Evolutionary conservation across 73 alveolate genomes (phyloP).

Genomic region (Paramecium bursaria): DNA sequence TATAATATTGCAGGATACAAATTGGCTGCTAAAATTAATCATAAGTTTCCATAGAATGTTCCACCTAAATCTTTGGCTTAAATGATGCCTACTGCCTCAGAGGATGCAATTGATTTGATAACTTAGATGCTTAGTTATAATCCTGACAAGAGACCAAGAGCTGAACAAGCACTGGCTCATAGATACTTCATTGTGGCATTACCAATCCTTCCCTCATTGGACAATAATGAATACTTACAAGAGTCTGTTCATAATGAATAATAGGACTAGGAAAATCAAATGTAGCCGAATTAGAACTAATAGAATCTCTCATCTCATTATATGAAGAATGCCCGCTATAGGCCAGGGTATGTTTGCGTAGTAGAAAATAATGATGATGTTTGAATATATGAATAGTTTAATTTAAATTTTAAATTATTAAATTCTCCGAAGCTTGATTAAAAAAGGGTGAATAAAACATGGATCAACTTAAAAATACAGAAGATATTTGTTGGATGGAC

Average conservation of each 20-base stretch:
- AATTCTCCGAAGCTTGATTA: too few species aligned
- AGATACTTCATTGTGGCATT: constrained; percentile 51
- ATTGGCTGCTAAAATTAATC: constrained; percentile 69
- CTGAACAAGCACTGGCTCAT: constrained; percentile 46
- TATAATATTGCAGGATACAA: constrained; percentile 67
- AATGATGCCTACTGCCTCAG: constrained; percentile 22
- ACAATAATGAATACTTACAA: constrained; percentile 22
- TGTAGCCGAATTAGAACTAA: background rate
- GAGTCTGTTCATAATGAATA: constrained; percentile 1
- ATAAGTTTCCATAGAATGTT: constrained; percentile 58
- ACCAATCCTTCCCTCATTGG: constrained; percentile 57
- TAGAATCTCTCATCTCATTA: constrained; percentile 17
- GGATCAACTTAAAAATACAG: too few species aligned
- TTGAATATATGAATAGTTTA: too few species aligned
- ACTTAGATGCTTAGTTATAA: constrained; percentile 50
- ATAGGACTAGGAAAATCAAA: constrained; percentile 1
- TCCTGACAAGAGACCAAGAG: constrained; percentile 42
- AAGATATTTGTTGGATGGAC: too few species aligned
- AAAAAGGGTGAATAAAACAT: too few species aligned
- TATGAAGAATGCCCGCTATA: constrained; percentile 59
- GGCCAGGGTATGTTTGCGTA: constrained; percentile 52
- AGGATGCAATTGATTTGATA: constrained; percentile 55
- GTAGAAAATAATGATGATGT: constrained; percentile 45
- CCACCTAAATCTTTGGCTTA: constrained; percentile 48
- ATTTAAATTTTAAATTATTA: too few species aligned